A percentile compares a stretch with the other conserved stretches of the same genome.
These are phyloP conservation scores for Centrapalus pauciflorus DNA, from an alignment of 129 eudicot species.

Conservation along the genomic window DNA sequence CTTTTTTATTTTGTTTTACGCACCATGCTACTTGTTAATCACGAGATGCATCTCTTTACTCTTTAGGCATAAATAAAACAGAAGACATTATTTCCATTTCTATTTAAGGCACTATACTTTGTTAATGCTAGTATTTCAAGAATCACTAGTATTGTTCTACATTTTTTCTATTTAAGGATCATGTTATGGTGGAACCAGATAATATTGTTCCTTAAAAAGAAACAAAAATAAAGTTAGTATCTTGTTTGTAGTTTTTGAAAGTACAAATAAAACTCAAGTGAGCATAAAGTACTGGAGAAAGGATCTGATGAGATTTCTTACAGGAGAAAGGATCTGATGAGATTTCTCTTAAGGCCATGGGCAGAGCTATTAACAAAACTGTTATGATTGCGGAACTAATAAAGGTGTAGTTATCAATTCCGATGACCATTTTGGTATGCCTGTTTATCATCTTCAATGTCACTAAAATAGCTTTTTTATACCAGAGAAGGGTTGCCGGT, in stretches of 20 bases:
- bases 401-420: constrained; percentile 22
- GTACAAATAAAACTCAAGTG: no score
- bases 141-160: no score
- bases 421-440: background rate
- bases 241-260: no score
- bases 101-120: no score
- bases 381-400: constrained; percentile 46
- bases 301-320: background rate
- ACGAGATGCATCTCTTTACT: no score
- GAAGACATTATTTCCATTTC: no score
- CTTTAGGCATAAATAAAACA: no score
- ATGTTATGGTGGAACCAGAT: background rate
- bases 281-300: no score
- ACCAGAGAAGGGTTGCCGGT: constrained; percentile 35
- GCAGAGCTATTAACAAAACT: constrained; percentile 50
- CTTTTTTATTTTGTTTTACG: no score
- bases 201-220: background rate
- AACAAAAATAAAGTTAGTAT: background rate
- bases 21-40: no score
- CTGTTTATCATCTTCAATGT: background rate
- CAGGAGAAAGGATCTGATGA: constrained; percentile 48
- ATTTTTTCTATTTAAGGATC: no score
- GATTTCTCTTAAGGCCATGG: constrained; percentile 46
- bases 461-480: background rate
- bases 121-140: background rate